Conservation (phyloP, 352 stramenopile species). For the Phytophthora hibernalis region DNA sequence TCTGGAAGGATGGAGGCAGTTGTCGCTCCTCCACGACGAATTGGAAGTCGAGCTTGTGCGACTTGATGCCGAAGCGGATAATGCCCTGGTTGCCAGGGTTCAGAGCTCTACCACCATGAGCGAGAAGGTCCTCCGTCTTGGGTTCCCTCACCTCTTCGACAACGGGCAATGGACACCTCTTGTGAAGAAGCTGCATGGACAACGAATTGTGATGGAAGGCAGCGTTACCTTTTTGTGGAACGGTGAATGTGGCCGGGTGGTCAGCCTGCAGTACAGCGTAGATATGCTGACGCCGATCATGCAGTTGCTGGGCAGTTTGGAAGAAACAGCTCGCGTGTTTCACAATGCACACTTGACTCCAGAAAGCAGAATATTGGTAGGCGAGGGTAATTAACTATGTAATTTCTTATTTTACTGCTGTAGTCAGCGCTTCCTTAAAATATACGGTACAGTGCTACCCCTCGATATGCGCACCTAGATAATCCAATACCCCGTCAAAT, state of each 20-base stretch:
- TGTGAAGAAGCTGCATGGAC: not conserved
- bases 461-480: too few relatives aligned
- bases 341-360: not conserved
- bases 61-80: conserved; percentile 6
- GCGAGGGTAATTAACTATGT: too few relatives aligned
- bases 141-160: conserved; percentile 3
- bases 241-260: not conserved
- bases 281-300: conserved; percentile 8
- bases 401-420: too few relatives aligned
- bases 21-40: conserved; percentile 13
- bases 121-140: conserved; percentile 2
- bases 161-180: conserved; percentile 2
- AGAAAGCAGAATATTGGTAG: not conserved
- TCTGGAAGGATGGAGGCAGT: conserved; percentile 8
- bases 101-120: conserved; percentile 15
- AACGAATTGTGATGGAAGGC: conserved; percentile 5
- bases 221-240: conserved; percentile 2
- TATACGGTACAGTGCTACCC: too few relatives aligned
- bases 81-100: conserved; percentile 4
- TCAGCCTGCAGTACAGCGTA: conserved; percentile 3
- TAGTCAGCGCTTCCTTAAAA: too few relatives aligned
- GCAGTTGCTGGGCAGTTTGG: conserved; percentile 2
- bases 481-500: too few relatives aligned
- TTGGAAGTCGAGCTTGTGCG: conserved; percentile 17
- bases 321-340: conserved; percentile 6